These are phyloP conservation scores for Tuber microsphaerosporum DNA, from an alignment of 495 filamentous ascomycete species.

Conservation along the genomic window DNA sequence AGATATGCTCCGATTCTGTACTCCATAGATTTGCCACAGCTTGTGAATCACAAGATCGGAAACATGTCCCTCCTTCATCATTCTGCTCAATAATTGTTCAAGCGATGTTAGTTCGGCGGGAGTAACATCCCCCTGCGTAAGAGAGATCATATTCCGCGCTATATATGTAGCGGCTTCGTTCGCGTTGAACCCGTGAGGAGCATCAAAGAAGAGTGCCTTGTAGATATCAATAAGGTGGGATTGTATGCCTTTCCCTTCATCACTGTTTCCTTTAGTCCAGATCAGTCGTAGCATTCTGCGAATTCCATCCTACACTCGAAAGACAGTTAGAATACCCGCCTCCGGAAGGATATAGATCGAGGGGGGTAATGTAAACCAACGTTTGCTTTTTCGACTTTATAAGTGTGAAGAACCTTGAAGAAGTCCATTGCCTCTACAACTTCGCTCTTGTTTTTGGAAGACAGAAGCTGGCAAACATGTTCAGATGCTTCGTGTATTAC, in stretches of 20 bases:
- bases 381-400: conserved; percentile 88
- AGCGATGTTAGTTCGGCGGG: conserved; percentile 90
- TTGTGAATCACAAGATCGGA: conserved; percentile 81
- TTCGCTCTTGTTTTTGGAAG: conserved; percentile 92
- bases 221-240: conserved; percentile 96
- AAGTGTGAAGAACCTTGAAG: conserved; percentile 86
- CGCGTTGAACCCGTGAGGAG: conserved; percentile 71
- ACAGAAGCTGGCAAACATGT: conserved; percentile 74
- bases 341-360: too few relatives aligned
- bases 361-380: conserved; percentile 33
- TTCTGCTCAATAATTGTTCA: conserved; percentile 87
- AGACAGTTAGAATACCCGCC: neutral
- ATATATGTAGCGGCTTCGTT: conserved; percentile 96
- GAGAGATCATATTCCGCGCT: conserved; percentile 95
- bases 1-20: conserved; percentile 88
- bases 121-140: conserved; percentile 82
- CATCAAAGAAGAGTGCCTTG: conserved; percentile 89
- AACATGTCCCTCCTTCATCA: conserved; percentile 90
- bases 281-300: conserved; percentile 90
- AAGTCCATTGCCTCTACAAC: conserved; percentile 99
- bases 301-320: conserved; percentile 55
- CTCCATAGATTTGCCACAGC: conserved; percentile 93
- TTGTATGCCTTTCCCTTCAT: conserved; percentile 97
- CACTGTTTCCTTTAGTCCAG: conserved; percentile 98
- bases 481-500: conserved; percentile 75